A percentile compares a stretch with the other conserved stretches of the same genome.
Conservation (phyloP, 2,329 filamentous ascomycete species). For the Pseudofabraea citricarpa region DNA sequence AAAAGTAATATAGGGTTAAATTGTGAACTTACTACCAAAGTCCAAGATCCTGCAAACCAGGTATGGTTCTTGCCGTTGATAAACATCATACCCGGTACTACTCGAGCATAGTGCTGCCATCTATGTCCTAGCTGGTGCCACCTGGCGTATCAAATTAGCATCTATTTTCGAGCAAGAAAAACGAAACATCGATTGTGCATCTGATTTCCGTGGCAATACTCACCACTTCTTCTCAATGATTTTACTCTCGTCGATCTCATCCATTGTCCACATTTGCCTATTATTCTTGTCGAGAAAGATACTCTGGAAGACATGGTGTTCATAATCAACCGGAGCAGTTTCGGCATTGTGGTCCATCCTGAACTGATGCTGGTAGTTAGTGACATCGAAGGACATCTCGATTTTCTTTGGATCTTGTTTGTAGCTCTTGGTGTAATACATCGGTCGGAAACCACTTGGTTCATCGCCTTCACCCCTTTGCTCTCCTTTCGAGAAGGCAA, state of each 20-base stretch:
- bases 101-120: constrained; percentile 58
- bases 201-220: no score
- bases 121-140: constrained; percentile 64
- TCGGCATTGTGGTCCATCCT: constrained; percentile 31
- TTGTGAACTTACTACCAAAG: constrained; percentile 20
- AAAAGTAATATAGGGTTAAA: not conserved
- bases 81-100: constrained; percentile 69
- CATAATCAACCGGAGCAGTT: constrained; percentile 26
- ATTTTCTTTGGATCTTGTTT: constrained; percentile 49
- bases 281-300: constrained; percentile 60
- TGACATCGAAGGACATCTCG: constrained; percentile 71
- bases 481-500: constrained; percentile 37
- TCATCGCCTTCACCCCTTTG: constrained; percentile 48
- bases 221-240: constrained; percentile 57
- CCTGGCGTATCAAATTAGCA: not conserved
- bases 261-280: constrained; percentile 51
- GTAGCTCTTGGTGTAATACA: constrained; percentile 63
- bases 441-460: constrained; percentile 50
- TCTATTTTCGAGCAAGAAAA: no score
- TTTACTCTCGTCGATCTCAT: constrained; percentile 53
- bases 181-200: no score
- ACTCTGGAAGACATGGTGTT: constrained; percentile 64
- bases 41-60: constrained; percentile 25
- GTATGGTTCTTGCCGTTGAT: constrained; percentile 62
- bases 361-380: constrained; percentile 71